Evolutionary conservation across 2,329 filamentous ascomycete genomes (phyloP).

Genomic region (Bipolaris zeicola): DNA sequence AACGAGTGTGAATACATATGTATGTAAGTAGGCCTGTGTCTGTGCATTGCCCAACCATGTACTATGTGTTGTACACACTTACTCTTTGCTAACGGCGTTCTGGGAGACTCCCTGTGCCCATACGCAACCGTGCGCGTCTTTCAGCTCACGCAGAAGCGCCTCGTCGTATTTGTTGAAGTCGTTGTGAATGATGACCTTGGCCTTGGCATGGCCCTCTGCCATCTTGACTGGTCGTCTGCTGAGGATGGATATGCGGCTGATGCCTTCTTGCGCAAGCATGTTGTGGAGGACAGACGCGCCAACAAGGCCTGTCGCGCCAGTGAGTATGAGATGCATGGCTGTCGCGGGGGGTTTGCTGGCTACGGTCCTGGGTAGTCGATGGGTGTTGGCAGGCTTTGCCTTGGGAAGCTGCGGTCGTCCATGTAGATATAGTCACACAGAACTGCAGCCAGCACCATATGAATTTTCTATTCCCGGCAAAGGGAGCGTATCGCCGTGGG

Average conservation of each 20-base stretch:
- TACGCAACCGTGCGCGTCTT: constrained; percentile 70
- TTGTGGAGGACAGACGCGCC: constrained; percentile 49
- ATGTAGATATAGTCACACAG: neutral
- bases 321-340: constrained; percentile 51
- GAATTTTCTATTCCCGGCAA: neutral
- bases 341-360: neutral
- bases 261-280: constrained; percentile 49
- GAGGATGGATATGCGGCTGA: constrained; percentile 71
- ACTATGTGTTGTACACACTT: constrained; percentile 28
- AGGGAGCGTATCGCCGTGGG: neutral
- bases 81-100: constrained; percentile 64
- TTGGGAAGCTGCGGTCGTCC: neutral
- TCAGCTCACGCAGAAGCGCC: constrained; percentile 63
- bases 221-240: constrained; percentile 68
- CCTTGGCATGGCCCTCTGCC: constrained; percentile 64
- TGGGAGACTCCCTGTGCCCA: constrained; percentile 75
- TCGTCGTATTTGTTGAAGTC: constrained; percentile 68
- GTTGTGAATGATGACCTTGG: constrained; percentile 69
- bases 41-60: neutral
- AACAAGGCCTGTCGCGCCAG: constrained; percentile 52
- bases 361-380: neutral
- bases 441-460: neutral
- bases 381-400: neutral
- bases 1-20: neutral
- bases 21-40: neutral